Conservation (phyloP, 108 stramenopile genomes). For the Skeletonema menzelii region DNA sequence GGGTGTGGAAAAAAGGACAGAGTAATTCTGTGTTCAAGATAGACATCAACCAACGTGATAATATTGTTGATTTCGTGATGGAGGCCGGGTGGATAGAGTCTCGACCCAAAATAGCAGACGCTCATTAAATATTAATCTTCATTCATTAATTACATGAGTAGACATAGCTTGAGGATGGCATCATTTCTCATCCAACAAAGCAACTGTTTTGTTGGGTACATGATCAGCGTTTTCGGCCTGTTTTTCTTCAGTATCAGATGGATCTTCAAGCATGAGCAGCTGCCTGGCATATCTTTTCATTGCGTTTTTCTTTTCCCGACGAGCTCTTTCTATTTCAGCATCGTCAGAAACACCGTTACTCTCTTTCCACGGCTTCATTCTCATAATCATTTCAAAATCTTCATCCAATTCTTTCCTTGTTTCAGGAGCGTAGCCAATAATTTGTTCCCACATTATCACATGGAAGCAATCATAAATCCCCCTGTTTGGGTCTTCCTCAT, state of each 20-base stretch:
- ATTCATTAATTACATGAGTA: not conserved
- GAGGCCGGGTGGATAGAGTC: conserved; percentile 81
- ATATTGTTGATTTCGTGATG: conserved; percentile 80
- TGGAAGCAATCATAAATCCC: not conserved
- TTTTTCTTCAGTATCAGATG: not conserved
- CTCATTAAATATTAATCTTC: not conserved
- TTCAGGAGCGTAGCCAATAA: not conserved
- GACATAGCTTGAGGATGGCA: not conserved
- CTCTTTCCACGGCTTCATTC: not conserved
- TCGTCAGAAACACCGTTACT: not conserved
- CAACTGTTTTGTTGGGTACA: not conserved
- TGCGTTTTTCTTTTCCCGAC: conserved; percentile 3
- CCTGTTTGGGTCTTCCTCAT: conserved; percentile 14
- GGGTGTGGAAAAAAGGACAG: conserved; percentile 47
- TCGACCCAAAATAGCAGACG: conserved; percentile 22
- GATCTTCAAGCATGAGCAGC: conserved; percentile 3
- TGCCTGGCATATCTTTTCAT: conserved; percentile 1
- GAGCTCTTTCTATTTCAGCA: conserved; percentile 2
- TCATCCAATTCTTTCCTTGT: conserved; percentile 16
- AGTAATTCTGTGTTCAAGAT: conserved; percentile 64
- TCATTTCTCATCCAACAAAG: not conserved
- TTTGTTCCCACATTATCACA: not conserved
- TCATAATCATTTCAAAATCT: conserved; percentile 18
- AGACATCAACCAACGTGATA: conserved; percentile 67
- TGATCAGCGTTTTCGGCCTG: not conserved